Percentiles rank a stretch among this genome's conserved stretches.
Evolutionary conservation across 306 rosid genomes (phyloP).

Genomic region (Prunus dulcis): DNA sequence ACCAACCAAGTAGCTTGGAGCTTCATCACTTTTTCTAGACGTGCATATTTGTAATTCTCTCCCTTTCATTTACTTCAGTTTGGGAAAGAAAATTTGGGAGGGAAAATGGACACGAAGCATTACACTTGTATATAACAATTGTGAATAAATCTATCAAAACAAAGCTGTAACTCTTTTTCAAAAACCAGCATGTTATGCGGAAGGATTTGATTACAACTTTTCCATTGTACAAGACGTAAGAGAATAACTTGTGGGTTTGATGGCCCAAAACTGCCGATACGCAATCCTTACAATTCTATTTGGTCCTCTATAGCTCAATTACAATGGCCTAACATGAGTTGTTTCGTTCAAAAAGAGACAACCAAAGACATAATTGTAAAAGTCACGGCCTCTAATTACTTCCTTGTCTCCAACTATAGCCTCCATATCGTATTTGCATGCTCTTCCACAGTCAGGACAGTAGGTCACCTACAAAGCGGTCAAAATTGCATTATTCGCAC

Average conservation of each 20-base stretch:
- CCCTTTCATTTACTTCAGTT: background rate
- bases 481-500: background rate
- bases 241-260: background rate
- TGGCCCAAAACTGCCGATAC: background rate
- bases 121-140: background rate
- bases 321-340: slow-evolving; percentile 62
- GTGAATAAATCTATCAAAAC: background rate
- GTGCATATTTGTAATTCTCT: background rate
- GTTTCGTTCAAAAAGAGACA: slow-evolving; percentile 81
- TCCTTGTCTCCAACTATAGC: slow-evolving; percentile 51
- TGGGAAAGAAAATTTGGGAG: background rate
- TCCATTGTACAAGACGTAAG: background rate
- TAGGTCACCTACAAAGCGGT: slow-evolving; percentile 70
- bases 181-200: background rate
- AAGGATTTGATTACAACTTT: too few relatives aligned
- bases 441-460: slow-evolving; percentile 95
- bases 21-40: background rate
- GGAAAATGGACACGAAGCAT: background rate
- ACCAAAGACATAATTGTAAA: slow-evolving; percentile 68
- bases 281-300: too few relatives aligned
- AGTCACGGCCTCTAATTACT: slow-evolving; percentile 48
- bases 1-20: slow-evolving; percentile 25
- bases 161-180: background rate
- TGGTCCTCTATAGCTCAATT: slow-evolving; percentile 10
- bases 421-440: slow-evolving; percentile 74